Percentiles rank a stretch among this genome's conserved stretches.
These are phyloP conservation scores for Cyclospora cayetanensis DNA, from an alignment of 169 alveolate species.

Conservation along the genomic window DNA sequence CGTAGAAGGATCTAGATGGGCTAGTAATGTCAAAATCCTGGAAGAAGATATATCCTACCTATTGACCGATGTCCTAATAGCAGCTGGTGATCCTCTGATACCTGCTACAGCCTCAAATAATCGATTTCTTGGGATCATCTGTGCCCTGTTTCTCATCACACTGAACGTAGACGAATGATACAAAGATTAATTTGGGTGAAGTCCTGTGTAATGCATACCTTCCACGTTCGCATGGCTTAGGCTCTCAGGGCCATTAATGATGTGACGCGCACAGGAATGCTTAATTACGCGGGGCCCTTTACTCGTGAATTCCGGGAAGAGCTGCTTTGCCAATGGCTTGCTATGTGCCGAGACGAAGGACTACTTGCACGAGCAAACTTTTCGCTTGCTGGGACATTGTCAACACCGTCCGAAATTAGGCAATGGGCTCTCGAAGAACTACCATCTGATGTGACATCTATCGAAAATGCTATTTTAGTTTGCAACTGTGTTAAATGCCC, in stretches of 20 bases:
- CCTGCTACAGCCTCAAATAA: neutral
- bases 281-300: conserved; percentile 93
- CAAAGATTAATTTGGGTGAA: no score
- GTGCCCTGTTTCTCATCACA: no score
- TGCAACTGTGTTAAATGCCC: conserved; percentile 75
- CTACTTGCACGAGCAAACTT: conserved; percentile 78
- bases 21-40: conserved; percentile 12
- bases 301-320: conserved; percentile 90
- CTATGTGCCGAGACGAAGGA: conserved; percentile 46
- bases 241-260: neutral
- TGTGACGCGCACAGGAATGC: conserved; percentile 81
- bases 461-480: conserved; percentile 91
- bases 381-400: conserved; percentile 86
- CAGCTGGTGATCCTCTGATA: conserved; percentile 7
- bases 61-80: conserved; percentile 24
- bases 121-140: no score
- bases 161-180: no score
- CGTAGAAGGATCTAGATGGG: conserved; percentile 57
- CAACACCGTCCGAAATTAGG: conserved; percentile 90
- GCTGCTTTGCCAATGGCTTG: conserved; percentile 82
- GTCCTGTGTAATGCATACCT: neutral
- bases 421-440: conserved; percentile 83
- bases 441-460: conserved; percentile 84
- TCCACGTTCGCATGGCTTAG: neutral
- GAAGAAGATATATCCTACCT: conserved; percentile 48